Conservation (phyloP, 768 basidiomycete species). For the Rhizopogon rudus region DNA sequence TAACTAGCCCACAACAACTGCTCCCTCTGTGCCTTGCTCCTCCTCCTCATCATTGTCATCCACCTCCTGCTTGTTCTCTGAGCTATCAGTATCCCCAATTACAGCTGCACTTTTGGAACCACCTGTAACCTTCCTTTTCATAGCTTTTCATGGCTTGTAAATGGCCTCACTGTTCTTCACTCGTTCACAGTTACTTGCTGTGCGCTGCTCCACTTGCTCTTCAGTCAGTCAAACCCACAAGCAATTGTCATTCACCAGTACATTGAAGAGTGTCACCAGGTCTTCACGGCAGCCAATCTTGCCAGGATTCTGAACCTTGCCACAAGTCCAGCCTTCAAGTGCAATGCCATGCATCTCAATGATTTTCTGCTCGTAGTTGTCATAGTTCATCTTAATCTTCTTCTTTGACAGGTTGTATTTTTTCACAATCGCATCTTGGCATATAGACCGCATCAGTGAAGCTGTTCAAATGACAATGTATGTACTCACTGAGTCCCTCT, state of each 20-base stretch:
- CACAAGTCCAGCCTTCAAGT: slow-evolving; percentile 8
- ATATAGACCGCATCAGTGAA: too few relatives aligned
- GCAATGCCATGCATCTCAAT: slow-evolving; percentile 6
- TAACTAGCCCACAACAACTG: not conserved
- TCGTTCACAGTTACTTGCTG: not conserved
- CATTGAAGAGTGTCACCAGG: not conserved
- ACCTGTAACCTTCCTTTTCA: not conserved
- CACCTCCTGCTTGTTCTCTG: not conserved
- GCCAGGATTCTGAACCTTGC: not conserved
- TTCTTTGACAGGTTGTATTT: not conserved
- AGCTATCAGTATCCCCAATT: not conserved
- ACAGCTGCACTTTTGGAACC: not conserved
- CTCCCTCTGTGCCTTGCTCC: not conserved
- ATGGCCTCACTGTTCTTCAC: not conserved
- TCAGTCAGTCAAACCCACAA: not conserved
- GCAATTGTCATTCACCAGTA: not conserved
- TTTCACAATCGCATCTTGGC: too few relatives aligned
- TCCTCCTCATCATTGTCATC: not conserved
- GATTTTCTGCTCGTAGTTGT: slow-evolving; percentile 8
- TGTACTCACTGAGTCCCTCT: too few relatives aligned
- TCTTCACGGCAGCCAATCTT: not conserved
- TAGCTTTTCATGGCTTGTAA: not conserved
- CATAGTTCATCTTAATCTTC: slow-evolving; percentile 11
- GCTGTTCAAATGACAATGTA: too few relatives aligned
- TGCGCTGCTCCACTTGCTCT: not conserved